Evolutionary conservation across 352 stramenopile genomes (phyloP), one percentile per base, ranked within the genome.

Genomic region (Globisporangium sylvaticum): DNA sequence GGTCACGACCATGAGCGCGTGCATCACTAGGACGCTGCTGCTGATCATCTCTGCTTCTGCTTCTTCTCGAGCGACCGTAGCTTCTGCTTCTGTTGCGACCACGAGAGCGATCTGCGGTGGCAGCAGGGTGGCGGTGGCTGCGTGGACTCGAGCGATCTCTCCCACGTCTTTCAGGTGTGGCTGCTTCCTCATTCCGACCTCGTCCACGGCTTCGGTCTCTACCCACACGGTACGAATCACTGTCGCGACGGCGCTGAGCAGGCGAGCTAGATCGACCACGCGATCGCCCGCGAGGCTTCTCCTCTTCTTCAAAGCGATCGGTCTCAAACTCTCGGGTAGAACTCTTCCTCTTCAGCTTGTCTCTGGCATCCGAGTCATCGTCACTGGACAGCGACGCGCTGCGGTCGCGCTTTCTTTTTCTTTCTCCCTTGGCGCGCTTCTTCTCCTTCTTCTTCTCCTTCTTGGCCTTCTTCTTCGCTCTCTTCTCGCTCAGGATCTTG

Each of bases 401-500:
- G n/a, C 66, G 77, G 25, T 70, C 70, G 22, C 81, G 68, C 62
- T 85, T 90, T 54, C 54, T 53, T 65, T 70, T 55, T 70, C 75
- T 64, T 42, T 65, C 37, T 1, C 39, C 18, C 63, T 80, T 83
- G 8, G 54, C 58, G 15, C 70, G 75, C 52, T 82, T 90, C 29
- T 71, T 72, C 46, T 92, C 85, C 37, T 87, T 90, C 72, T 96
- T 92, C 0, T 72, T 78, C 56, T 79, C 69, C 29, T 90, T 93
- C 68, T 87, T 90, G 0, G 76, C 81, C 56, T 86, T 87, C 68
- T 87, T 90, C 53, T 81, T 73, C 4, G 78, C 75, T 59, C 90
- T 92, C 62, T 95, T 96, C 24, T 89, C 80, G 42, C 92, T 84
- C 59, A 89, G 71, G 15, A 95, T 74, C 53, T 87, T 82, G 53